Evolutionary conservation across 108 stramenopile species (phyloP).

Genomic region (Halocafeteria seosinensis): DNA sequence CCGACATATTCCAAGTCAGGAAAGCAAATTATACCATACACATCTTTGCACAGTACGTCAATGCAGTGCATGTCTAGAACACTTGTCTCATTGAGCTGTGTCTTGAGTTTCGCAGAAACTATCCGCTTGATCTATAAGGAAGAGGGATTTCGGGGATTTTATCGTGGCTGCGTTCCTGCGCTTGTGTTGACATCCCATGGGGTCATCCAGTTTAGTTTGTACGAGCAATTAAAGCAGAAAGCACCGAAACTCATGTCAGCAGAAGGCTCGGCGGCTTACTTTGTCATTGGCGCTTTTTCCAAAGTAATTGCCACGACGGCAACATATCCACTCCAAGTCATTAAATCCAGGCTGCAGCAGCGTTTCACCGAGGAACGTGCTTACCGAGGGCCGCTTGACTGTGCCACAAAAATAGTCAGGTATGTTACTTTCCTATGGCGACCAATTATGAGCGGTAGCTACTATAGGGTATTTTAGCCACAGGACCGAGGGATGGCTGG

Average conservation of each 20-base stretch:
- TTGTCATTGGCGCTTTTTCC: constrained; percentile 59
- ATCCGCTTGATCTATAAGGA: constrained; percentile 58
- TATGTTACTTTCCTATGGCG: too few species aligned
- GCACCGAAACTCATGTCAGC: constrained; percentile 11
- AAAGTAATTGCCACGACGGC: constrained; percentile 61
- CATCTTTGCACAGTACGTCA: too few species aligned
- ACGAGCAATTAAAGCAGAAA: constrained; percentile 69
- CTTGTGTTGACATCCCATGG: constrained; percentile 82
- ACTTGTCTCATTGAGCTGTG: background rate
- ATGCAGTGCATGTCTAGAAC: background rate
- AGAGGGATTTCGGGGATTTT: constrained; percentile 73
- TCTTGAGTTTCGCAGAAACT: constrained; percentile 1
- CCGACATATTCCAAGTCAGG: background rate
- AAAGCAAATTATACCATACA: background rate
- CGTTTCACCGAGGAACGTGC: constrained; percentile 16
- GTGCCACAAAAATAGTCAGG: background rate
- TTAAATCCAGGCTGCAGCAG: constrained; percentile 87
- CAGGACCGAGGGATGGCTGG: too few species aligned
- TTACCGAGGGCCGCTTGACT: constrained; percentile 45
- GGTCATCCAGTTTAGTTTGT: constrained; percentile 81
- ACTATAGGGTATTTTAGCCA: too few species aligned
- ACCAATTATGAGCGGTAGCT: too few species aligned
- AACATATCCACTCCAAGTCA: constrained; percentile 77
- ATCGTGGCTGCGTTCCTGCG: constrained; percentile 77
- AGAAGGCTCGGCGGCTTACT: constrained; percentile 17